Evolutionary conservation across 164 flowering plant species (phyloP), one percentile per base, ranked within the genome.

Genomic region (Vitis rotundifolia): DNA sequence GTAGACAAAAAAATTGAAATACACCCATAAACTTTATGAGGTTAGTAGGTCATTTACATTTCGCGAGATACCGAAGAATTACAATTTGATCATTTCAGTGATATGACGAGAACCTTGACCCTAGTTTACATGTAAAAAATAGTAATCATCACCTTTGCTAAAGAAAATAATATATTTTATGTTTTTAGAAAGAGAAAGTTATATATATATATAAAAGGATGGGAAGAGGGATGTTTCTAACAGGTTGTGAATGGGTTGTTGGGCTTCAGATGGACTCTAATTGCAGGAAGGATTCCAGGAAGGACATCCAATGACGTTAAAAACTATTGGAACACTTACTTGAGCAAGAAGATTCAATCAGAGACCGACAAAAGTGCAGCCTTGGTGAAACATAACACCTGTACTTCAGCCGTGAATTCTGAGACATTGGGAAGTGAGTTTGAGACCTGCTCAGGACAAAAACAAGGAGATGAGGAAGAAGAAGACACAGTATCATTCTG

Each of bases 281-380:
- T 66, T 54, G 69, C 69, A 54, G 50, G 29, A 15, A 66, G 69
- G 16, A 54, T 66, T n/a, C 69, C 61, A 15, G 69, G 69, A 66
- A 66, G 69, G 31, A 66, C 69, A 54, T 49, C 61, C 9, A 66
- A 66, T 44, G 69, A 66, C 11, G 6, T 55, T 3, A 55, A 55
- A 55, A 55, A 61, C 22, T 66, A 66, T 13, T 66, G 68, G 68
- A 66, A 66, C 51, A 15, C 60, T 31, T 50, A 31, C 69, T 55
- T 66, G 49, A 54, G 61, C 69, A 66, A 55, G 50, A 66, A 66
- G 51, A 15, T 65, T 29, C 9, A 10, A 3, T 28, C 68, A 65
- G 68, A 65, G 31, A 14, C 14, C 4, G 28, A 26, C 12, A 26
- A 6, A 2, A 26, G 18, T 22, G 14, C 58, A 8, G 28, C 1